Evolutionary conservation across 1,284 basidiomycete species (phyloP).

Genomic region (Coniferiporia sulphurascens): DNA sequence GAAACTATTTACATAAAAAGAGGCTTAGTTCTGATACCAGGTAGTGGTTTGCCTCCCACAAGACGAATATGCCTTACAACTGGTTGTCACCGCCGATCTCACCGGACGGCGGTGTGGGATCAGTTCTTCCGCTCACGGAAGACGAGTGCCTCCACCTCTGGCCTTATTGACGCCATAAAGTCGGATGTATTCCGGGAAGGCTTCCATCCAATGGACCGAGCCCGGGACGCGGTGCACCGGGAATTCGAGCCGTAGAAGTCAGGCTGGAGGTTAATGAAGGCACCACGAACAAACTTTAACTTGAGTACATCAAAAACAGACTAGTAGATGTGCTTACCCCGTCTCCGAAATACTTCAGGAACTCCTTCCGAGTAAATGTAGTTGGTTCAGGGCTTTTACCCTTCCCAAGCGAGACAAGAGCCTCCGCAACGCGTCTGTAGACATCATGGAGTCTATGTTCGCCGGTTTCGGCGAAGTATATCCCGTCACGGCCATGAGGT

Average conservation of each 20-base stretch:
- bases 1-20: too few species aligned
- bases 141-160: constrained; percentile 25
- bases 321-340: constrained; percentile 9
- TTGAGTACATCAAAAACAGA: background rate
- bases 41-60: background rate
- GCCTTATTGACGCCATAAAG: constrained; percentile 30
- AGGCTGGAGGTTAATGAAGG: constrained; percentile 5
- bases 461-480: constrained; percentile 23
- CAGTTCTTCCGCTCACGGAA: background rate
- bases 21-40: too few species aligned
- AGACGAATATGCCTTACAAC: background rate
- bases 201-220: constrained; percentile 37
- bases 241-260: constrained; percentile 37
- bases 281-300: background rate
- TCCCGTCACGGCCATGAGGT: constrained; percentile 24
- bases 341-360: constrained; percentile 19
- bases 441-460: constrained; percentile 34
- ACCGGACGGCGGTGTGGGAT: background rate
- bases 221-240: constrained; percentile 35
- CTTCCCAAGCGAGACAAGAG: constrained; percentile 38
- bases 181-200: constrained; percentile 31
- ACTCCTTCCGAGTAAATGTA: constrained; percentile 20
- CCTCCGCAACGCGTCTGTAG: constrained; percentile 35
- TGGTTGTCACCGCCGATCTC: background rate
- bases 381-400: constrained; percentile 18